Percentiles rank a stretch among this genome's conserved stretches.
These are phyloP conservation scores for Catenaria anguillulae DNA, from an alignment of 371 early-diverging fungal genomes.

Conservation along the genomic window DNA sequence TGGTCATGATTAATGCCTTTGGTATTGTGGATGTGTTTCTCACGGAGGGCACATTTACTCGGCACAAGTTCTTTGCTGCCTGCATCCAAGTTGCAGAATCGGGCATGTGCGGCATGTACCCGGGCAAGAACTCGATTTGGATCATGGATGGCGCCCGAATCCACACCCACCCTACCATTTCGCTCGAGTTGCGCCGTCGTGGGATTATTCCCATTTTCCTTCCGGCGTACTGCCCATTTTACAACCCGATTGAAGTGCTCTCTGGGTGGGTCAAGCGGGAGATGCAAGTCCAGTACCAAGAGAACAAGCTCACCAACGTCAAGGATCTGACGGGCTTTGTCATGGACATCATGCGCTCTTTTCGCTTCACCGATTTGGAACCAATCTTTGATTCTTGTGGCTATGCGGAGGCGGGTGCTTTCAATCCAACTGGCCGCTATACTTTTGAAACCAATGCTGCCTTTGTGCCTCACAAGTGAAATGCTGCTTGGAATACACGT, in stretches of 20 bases:
- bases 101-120: neutral
- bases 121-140: neutral
- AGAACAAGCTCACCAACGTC: too few species aligned
- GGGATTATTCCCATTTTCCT: conserved; percentile 12
- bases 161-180: conserved; percentile 7
- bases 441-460: too few species aligned
- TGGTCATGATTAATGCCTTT: neutral
- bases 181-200: conserved; percentile 3
- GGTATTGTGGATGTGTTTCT: neutral
- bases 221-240: conserved; percentile 16
- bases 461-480: too few species aligned
- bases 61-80: neutral
- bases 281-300: neutral
- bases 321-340: too few species aligned
- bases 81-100: neutral
- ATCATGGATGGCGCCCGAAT: conserved; percentile 15
- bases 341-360: too few species aligned
- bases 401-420: too few species aligned
- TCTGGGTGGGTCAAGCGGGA: conserved; percentile 12
- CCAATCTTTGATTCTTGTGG: too few species aligned
- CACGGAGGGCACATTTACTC: too few species aligned
- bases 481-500: too few species aligned
- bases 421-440: too few species aligned
- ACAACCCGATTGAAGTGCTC: conserved; percentile 14
- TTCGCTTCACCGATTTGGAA: too few species aligned